These are phyloP conservation scores for Pseudopyricularia javanii DNA, from an alignment of 2,329 filamentous ascomycete genomes.

Conservation along the genomic window DNA sequence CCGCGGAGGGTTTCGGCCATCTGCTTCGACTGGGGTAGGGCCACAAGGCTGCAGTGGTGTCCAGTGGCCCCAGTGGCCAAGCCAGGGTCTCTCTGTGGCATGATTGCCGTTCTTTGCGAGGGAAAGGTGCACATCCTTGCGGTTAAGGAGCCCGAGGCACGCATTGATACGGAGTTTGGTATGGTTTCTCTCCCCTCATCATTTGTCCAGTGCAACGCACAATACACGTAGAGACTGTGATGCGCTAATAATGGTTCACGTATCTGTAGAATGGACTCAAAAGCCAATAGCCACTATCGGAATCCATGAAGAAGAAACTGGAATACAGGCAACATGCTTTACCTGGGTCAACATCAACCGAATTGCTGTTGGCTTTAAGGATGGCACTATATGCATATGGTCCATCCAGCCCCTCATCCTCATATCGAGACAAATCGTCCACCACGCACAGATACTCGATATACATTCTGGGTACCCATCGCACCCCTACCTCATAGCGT, in stretches of 20 bases:
- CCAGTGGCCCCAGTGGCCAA: slow-evolving; percentile 24
- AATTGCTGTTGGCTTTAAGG: slow-evolving; percentile 40
- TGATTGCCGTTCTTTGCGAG: slow-evolving; percentile 39
- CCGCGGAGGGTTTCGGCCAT: slow-evolving; percentile 29
- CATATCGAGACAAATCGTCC: slow-evolving; percentile 38
- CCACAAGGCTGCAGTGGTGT: slow-evolving; percentile 39
- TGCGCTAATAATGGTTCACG: not conserved
- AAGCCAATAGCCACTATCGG: slow-evolving; percentile 29
- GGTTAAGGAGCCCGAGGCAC: slow-evolving; percentile 14
- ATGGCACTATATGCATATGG: slow-evolving; percentile 45
- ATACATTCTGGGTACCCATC: slow-evolving; percentile 44
- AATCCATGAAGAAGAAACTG: slow-evolving; percentile 30
- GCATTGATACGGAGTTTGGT: not conserved
- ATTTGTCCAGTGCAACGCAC: not conserved
- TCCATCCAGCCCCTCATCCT: slow-evolving; percentile 36
- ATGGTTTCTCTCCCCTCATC: not conserved
- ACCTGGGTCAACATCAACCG: slow-evolving; percentile 44
- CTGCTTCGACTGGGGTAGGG: slow-evolving; percentile 38
- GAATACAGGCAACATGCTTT: slow-evolving; percentile 35
- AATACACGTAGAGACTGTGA: not conserved
- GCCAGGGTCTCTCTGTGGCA: slow-evolving; percentile 14
- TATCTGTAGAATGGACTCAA: slow-evolving; percentile 28
- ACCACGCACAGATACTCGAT: slow-evolving; percentile 40
- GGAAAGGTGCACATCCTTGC: slow-evolving; percentile 37
- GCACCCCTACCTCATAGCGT: slow-evolving; percentile 41